Conservation (phyloP, 2,329 filamentous ascomycete genomes). For the Westerdykella aurantiaca region DNA sequence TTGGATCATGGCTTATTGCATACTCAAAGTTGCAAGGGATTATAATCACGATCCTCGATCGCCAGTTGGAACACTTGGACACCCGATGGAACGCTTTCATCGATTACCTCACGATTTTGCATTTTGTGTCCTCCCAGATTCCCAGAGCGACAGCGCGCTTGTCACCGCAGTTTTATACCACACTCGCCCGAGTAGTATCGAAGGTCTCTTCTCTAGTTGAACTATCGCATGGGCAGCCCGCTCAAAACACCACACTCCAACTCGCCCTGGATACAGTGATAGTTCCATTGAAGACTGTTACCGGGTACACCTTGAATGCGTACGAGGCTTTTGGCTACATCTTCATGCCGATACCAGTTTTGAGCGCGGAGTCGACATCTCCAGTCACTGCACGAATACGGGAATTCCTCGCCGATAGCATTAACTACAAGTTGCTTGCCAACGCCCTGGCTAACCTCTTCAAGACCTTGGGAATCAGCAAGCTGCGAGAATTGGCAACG, state of each 20-base stretch:
- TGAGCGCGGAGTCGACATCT: slow-evolving; percentile 22
- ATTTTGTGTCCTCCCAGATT: slow-evolving; percentile 29
- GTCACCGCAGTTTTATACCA: slow-evolving; percentile 26
- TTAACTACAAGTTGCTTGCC: slow-evolving; percentile 47
- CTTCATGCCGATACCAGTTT: slow-evolving; percentile 41
- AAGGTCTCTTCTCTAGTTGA: slow-evolving; percentile 6
- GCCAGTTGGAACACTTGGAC: slow-evolving; percentile 10
- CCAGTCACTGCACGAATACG: slow-evolving; percentile 21
- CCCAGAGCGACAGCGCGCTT: slow-evolving; percentile 31
- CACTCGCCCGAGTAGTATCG: slow-evolving; percentile 23
- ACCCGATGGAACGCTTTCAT: slow-evolving; percentile 9
- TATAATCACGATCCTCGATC: slow-evolving; percentile 31
- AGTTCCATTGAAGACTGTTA: slow-evolving; percentile 28
- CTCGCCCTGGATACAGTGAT: slow-evolving; percentile 19
- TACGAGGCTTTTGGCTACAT: slow-evolving; percentile 37
- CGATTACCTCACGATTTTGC: slow-evolving; percentile 17
- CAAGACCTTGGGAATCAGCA: slow-evolving; percentile 14
- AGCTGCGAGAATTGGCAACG: slow-evolving; percentile 24
- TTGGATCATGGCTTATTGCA: slow-evolving; percentile 37
- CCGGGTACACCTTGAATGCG: slow-evolving; percentile 31
- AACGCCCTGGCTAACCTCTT: slow-evolving; percentile 28
- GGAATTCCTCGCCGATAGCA: slow-evolving; percentile 40
- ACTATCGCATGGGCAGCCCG: neutral
- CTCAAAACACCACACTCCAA: slow-evolving; percentile 4
- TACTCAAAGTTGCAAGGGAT: slow-evolving; percentile 40